Evolutionary conservation across 2,329 filamentous ascomycete genomes (phyloP).

Genomic region (Paecilomyces dactylethromorphus): DNA sequence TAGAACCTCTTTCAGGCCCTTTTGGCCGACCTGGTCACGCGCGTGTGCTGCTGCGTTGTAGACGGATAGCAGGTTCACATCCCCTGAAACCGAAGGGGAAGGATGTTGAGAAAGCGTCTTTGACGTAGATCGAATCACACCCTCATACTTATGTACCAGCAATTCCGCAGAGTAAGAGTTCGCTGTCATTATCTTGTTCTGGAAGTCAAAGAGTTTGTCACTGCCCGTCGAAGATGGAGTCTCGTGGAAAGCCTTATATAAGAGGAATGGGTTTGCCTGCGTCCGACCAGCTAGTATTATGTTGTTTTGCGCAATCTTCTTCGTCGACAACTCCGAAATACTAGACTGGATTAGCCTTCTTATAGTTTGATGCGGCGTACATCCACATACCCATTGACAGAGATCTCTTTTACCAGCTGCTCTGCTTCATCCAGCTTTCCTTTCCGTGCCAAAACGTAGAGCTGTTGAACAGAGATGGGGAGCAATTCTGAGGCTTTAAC

Average conservation of each 20-base stretch:
- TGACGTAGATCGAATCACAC: slow-evolving; percentile 50
- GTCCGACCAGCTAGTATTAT: slow-evolving; percentile 42
- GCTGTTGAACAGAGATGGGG: slow-evolving; percentile 55
- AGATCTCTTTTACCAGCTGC: slow-evolving; percentile 44
- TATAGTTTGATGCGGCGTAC: not conserved
- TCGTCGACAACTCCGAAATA: slow-evolving; percentile 53
- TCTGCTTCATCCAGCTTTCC: slow-evolving; percentile 53
- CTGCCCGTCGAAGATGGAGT: slow-evolving; percentile 40
- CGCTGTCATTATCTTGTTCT: slow-evolving; percentile 47
- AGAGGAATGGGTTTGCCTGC: slow-evolving; percentile 50
- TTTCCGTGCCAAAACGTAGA: slow-evolving; percentile 52
- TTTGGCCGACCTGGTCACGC: slow-evolving; percentile 52
- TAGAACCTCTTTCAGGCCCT: slow-evolving; percentile 63
- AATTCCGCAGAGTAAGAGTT: slow-evolving; percentile 53
- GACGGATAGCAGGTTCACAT: slow-evolving; percentile 52
- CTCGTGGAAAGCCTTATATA: slow-evolving; percentile 50
- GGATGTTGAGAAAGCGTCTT: slow-evolving; percentile 43
- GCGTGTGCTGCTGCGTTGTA: slow-evolving; percentile 70
- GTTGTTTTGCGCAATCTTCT: slow-evolving; percentile 56
- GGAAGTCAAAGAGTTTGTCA: slow-evolving; percentile 54
- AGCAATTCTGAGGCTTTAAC: slow-evolving; percentile 55
- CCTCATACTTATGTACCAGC: slow-evolving; percentile 54
- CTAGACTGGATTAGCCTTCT: slow-evolving; percentile 23
- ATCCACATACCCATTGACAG: slow-evolving; percentile 42
- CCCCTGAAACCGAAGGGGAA: slow-evolving; percentile 44